Evolutionary conservation across 306 rosid genomes (phyloP), one percentile per base, ranked within the genome.

Genomic region (Malus sylvestris): DNA sequence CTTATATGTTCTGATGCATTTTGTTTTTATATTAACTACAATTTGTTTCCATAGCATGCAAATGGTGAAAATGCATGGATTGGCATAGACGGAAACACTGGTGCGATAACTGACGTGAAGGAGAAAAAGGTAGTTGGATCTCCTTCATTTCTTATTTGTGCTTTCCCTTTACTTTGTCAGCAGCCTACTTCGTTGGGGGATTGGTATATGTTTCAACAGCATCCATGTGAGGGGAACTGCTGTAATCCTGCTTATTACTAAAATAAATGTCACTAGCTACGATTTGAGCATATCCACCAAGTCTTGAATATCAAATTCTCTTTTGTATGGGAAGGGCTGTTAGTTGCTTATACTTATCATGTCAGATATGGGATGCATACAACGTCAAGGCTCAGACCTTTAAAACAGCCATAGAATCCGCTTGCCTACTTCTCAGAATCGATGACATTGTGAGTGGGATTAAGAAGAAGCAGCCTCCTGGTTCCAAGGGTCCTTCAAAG

Each of bases 341-440:
- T 84, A 64, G 65, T 42, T 72, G 67, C 38, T 70, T 78, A 7
- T 12, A 65, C 6, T 67, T 58, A 51, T 68, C 18, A 61, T 84
- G 67, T 40, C 84, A 93, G 97, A 93, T 93, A 49, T 93, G 96
- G 97, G 99, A 96, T 82, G 96, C 96, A 75, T 96, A 92, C 86
- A 96, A 90, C 72, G 99, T 96, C 67, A 96, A 96, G 89, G 89
- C 96, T 6, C 99, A 96, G 81, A 91, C 99, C 7, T 96, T 96
- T 58, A 96, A 96, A 89, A 96, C 99, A 2, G 98, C 99, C 55
- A 96, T 96, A 75, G 99, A 96, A 92, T 96, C 98, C 42, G 93
- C 98, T 46, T 89, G 99, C 91, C 90, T 96, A 93, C 99, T 96
- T 53, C 83, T 96, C 81, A 92, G 99, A 77, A 96, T 96, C 70